Evolutionary conservation across 2,329 filamentous ascomycete species (phyloP), one percentile per base, ranked within the genome.

Genomic region (Clarireedia paspali): DNA sequence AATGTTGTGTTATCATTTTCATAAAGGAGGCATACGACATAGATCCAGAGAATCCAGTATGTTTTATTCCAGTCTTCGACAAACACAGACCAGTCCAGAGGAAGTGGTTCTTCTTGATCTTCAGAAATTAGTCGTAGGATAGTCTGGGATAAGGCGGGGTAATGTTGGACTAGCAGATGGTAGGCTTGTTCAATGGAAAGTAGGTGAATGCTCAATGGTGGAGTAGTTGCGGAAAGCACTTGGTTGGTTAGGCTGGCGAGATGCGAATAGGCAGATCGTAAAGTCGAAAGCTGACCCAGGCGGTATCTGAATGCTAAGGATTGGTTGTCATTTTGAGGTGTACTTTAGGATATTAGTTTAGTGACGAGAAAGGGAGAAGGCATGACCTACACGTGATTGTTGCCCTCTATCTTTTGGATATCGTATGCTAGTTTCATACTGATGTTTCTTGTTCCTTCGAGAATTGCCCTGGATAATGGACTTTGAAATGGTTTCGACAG

Each of bases 21-120:
- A 23, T 24, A 39, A 54, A 36, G 46, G 57, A 63, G 7, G 10
- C 17, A 36, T 10, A 64, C 36, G 12, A 61, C 51, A 30, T 59
- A 64, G 3, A 67, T 54, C 63, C 63, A 67, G 3, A 66, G 60
- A 2, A 59, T 54, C 62, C 61, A 66, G 39, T 66, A 66, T 0
- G 61, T 57, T 20, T 59, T 51, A 20, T 63, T 59, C 63, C 62
- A 67, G n/a, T 66, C 65, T 39, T 65, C 59, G 2, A 63, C 27
- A 24, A 56, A 20, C 6, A 56, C 30, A 2, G 45, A 47, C 65
- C 65, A 67, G 34, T 65, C 51, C 6, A 66, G 52, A 14, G 65
- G 65, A 5, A 64, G 56, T 42, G 57, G 47, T 44, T 66, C 65
- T 14, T 66, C 62, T 50, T 66, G 63, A 40, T 66, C 63, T 20